These are phyloP conservation scores for Podospora tetraspora DNA, from an alignment of 495 filamentous ascomycete species.

Conservation along the genomic window DNA sequence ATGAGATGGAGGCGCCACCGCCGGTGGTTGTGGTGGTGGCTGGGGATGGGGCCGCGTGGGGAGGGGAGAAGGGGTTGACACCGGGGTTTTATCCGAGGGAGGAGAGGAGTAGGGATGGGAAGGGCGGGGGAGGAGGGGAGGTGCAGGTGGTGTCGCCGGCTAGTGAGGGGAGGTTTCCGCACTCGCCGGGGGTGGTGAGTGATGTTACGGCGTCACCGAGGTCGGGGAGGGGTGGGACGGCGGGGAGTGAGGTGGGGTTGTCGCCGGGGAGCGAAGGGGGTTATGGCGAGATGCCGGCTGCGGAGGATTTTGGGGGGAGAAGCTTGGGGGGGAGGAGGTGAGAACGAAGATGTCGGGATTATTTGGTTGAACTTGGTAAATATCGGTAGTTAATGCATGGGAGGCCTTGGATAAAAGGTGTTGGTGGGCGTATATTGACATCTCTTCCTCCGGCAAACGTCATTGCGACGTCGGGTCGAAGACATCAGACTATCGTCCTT, in stretches of 20 bases:
- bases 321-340: neutral
- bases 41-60: neutral
- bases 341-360: neutral
- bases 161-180: neutral
- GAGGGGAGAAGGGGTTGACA: neutral
- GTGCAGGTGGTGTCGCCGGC: neutral
- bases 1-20: neutral
- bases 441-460: neutral
- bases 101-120: neutral
- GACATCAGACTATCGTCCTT: neutral
- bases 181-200: neutral
- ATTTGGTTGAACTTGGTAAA: neutral
- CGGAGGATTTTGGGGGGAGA: neutral
- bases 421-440: neutral
- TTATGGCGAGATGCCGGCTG: neutral
- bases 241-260: neutral
- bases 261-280: neutral
- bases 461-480: neutral
- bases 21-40: neutral
- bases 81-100: neutral
- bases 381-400: neutral
- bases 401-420: neutral
- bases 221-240: neutral
- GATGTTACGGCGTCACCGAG: neutral
- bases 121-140: neutral